Evolutionary conservation across 2,329 filamentous ascomycete species (phyloP).

Genomic region (Stachybotrys elegans): DNA sequence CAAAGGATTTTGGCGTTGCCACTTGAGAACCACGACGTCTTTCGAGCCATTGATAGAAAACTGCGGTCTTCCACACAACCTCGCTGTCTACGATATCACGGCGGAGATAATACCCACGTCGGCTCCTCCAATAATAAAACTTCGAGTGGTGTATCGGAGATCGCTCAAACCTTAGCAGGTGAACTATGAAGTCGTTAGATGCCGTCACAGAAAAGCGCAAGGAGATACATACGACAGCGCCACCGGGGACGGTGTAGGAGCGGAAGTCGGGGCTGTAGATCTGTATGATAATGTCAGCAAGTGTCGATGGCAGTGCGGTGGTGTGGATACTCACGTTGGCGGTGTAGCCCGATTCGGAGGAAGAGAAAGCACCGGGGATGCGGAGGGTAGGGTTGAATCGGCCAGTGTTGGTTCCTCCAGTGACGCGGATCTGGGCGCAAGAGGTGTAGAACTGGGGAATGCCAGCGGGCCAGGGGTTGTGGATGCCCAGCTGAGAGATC

Average conservation of each 20-base stretch:
- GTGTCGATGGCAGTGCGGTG: neutral
- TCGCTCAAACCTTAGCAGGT: constrained; percentile 6
- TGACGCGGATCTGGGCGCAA: constrained; percentile 20
- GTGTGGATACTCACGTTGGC: constrained; percentile 30
- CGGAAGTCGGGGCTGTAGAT: constrained; percentile 25
- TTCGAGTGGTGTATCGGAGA: too few relatives aligned
- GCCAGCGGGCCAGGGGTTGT: constrained; percentile 42
- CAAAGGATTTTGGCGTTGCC: too few relatives aligned
- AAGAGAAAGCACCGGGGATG: constrained; percentile 32
- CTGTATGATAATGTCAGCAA: constrained; percentile 7
- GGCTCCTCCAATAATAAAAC: too few relatives aligned
- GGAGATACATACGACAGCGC: constrained; percentile 5
- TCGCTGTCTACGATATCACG: too few relatives aligned
- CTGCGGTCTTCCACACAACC: too few relatives aligned
- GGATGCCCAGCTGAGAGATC: constrained; percentile 56
- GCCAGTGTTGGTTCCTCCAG: constrained; percentile 12
- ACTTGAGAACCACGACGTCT: too few relatives aligned
- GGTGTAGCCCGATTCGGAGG: constrained; percentile 38
- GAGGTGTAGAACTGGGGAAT: constrained; percentile 39
- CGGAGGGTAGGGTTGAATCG: constrained; percentile 18
- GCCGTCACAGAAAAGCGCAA: neutral
- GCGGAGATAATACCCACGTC: too few relatives aligned
- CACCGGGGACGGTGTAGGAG: constrained; percentile 27
- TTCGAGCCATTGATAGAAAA: too few relatives aligned
- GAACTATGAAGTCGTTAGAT: constrained; percentile 1